Conservation (phyloP, 1,284 basidiomycete species). For the Filobasidium uniguttulatum region DNA sequence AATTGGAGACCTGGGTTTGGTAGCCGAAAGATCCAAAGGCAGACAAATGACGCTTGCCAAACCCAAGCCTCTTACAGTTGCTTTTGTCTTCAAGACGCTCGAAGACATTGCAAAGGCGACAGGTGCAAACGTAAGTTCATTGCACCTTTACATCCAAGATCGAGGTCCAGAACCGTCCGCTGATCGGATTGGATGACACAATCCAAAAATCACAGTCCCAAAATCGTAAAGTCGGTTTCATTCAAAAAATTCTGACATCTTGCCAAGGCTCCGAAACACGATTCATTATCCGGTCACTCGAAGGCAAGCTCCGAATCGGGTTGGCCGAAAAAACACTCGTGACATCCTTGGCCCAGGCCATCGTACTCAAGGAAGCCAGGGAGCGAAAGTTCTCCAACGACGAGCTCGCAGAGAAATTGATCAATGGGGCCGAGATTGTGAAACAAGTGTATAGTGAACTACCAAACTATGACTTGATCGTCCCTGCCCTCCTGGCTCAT, state of each 20-base stretch:
- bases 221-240: constrained; percentile 86
- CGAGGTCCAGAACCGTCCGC: background rate
- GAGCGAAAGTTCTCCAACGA: constrained; percentile 60
- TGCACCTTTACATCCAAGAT: constrained; percentile 18
- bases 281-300: constrained; percentile 87
- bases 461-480: constrained; percentile 81
- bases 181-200: background rate
- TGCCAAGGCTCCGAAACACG: constrained; percentile 78
- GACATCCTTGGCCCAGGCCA: constrained; percentile 73
- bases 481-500: constrained; percentile 74
- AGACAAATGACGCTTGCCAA: constrained; percentile 92
- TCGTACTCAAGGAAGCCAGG: constrained; percentile 65
- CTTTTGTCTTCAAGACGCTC: constrained; percentile 71
- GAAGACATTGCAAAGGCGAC: constrained; percentile 73
- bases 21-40: constrained; percentile 74
- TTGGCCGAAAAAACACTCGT: constrained; percentile 89
- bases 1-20: constrained; percentile 87
- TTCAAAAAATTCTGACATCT: constrained; percentile 84
- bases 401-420: constrained; percentile 57
- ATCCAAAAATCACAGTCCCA: constrained; percentile 62
- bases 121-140: constrained; percentile 58
- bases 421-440: constrained; percentile 61
- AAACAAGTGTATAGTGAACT: constrained; percentile 93
- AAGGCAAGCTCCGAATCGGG: constrained; percentile 94
- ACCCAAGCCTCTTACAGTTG: constrained; percentile 76